Conservation (phyloP, 2,329 filamentous ascomycete genomes). For the Aureobasidium vineae region DNA sequence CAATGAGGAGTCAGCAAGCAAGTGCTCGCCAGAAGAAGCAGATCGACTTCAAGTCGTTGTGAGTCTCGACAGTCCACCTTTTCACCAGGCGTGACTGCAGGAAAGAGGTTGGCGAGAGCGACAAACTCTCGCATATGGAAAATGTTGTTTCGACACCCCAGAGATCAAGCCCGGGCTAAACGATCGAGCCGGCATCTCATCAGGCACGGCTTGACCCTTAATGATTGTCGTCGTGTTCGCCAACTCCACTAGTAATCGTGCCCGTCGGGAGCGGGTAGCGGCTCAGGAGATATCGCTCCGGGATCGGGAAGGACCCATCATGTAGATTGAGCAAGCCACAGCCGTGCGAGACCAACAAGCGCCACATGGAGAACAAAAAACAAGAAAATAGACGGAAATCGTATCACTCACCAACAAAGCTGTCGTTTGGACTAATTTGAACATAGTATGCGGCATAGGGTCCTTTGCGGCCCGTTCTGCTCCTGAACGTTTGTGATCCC, state of each 20-base stretch:
- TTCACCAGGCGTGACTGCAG: not conserved
- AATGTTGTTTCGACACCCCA: not conserved
- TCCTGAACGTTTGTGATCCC: conserved; percentile 48
- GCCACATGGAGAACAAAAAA: not conserved
- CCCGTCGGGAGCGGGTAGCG: conserved; percentile 1
- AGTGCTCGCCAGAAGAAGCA: not conserved
- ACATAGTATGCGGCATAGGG: conserved; percentile 88
- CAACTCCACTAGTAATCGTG: not conserved
- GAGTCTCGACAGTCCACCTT: not conserved
- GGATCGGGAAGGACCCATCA: not conserved
- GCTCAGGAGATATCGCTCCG: not conserved
- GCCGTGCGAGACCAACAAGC: conserved; percentile 9
- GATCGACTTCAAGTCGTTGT: not conserved
- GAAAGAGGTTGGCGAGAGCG: not conserved
- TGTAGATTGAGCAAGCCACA: conserved; percentile 14
- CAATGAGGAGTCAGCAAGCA: not conserved
- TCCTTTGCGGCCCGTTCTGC: conserved; percentile 80
- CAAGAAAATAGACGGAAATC: not conserved
- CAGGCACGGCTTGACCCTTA: not conserved
- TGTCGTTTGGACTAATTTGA: conserved; percentile 69
- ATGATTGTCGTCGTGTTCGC: not conserved
- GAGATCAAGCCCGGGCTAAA: not conserved
- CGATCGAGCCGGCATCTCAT: conserved; percentile 8
- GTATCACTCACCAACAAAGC: conserved; percentile 64
- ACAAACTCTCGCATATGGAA: not conserved